Evolutionary conservation across 2,329 filamentous ascomycete species (phyloP).

Genomic region (Botrytis medusae): DNA sequence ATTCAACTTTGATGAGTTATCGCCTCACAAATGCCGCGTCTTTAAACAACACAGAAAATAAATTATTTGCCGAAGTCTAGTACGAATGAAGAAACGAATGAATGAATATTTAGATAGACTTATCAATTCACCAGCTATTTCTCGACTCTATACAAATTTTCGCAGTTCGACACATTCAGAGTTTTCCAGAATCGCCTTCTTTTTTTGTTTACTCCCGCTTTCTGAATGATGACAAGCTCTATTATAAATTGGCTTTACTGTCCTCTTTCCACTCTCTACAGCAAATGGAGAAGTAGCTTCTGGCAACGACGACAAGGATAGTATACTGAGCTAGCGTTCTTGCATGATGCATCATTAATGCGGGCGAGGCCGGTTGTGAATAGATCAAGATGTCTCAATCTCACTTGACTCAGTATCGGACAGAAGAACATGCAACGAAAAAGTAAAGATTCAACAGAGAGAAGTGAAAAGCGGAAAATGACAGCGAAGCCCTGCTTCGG

Average conservation of each 20-base stretch:
- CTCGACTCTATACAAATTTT: background rate
- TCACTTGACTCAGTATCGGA: background rate
- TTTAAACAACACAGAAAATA: background rate
- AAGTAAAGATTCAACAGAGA: background rate
- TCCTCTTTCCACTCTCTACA: background rate
- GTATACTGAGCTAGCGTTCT: background rate
- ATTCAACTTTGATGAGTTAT: background rate
- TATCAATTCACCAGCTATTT: background rate
- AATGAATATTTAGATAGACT: background rate
- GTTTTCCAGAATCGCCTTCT: background rate
- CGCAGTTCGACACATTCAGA: background rate
- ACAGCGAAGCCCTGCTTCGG: too few species aligned
- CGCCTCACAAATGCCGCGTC: background rate
- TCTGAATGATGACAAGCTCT: background rate
- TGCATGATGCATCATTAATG: background rate
- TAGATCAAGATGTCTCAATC: background rate
- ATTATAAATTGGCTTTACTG: background rate
- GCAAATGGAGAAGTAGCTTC: accelerated
- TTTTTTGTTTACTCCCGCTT: background rate
- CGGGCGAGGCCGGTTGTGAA: background rate
- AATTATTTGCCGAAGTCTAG: accelerated
- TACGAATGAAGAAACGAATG: too few species aligned
- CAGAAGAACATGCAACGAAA: background rate
- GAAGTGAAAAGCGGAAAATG: too few species aligned
- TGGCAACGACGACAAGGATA: accelerated